These are phyloP conservation scores for Tetratostichococcus sp. DNA, from an alignment of 139 green algal genomes.

Conservation along the genomic window DNA sequence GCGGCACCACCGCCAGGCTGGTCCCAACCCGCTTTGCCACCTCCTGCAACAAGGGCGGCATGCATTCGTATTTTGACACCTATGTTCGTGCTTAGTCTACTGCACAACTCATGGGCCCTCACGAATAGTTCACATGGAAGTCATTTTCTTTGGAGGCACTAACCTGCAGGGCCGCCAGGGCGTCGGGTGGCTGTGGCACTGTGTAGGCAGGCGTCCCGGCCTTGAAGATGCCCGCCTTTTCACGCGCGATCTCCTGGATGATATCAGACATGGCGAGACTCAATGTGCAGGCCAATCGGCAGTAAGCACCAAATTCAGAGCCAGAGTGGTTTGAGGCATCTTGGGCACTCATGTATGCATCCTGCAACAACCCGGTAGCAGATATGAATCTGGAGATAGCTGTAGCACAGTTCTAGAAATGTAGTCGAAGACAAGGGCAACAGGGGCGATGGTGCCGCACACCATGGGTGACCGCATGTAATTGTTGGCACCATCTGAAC, in stretches of 20 bases:
- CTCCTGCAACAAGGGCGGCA: constrained; percentile 38
- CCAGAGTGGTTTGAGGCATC: too few species aligned
- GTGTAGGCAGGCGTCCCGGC: constrained; percentile 60
- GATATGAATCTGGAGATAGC: too few species aligned
- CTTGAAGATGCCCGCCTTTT: constrained; percentile 97
- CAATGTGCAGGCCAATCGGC: too few species aligned
- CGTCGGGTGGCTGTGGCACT: constrained; percentile 73
- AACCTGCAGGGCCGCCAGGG: constrained; percentile 57
- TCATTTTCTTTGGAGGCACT: too few species aligned
- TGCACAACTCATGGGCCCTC: too few species aligned
- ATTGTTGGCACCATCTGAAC: constrained; percentile 98
- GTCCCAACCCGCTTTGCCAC: constrained; percentile 33
- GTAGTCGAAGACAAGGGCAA: constrained; percentile 95
- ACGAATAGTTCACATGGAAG: too few species aligned
- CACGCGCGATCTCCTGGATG: constrained; percentile 74
- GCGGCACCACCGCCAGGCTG: constrained; percentile 16
- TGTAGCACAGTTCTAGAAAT: too few species aligned
- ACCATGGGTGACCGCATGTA: constrained; percentile 47
- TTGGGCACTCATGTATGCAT: too few species aligned
- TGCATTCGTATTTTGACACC: neutral
- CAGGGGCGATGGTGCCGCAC: constrained; percentile 76
- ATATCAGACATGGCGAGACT: too few species aligned
- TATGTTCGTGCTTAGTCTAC: neutral
- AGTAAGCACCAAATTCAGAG: too few species aligned
- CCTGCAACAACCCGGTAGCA: too few species aligned